phyloP scores from a whole-genome alignment of 352 stramenopile species.

The Pythium dissimile region DNA sequence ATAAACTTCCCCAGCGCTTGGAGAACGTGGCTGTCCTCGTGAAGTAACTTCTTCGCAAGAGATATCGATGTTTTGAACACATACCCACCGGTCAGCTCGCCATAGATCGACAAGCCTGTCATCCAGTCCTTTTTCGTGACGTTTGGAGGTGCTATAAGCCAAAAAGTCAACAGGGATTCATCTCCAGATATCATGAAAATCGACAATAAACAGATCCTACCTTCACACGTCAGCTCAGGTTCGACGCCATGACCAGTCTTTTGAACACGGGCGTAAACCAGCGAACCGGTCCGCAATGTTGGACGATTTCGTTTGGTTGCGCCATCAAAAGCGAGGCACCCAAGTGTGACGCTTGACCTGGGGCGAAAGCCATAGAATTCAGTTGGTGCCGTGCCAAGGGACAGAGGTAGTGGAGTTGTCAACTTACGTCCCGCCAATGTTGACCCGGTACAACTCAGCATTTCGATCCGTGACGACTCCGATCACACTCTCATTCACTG shows the following conservation, averaged over 20 bases:
- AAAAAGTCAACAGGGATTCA: neutral
- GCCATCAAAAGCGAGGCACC: constrained; percentile 93
- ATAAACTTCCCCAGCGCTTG: constrained; percentile 75
- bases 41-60: constrained; percentile 68
- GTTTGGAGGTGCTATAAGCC: constrained; percentile 58
- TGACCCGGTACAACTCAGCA: constrained; percentile 93
- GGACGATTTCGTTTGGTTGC: constrained; percentile 97
- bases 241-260: constrained; percentile 88
- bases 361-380: too few relatives aligned
- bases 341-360: constrained; percentile 61
- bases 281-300: constrained; percentile 86
- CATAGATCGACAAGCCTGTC: constrained; percentile 96
- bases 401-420: too few relatives aligned
- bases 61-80: constrained; percentile 85
- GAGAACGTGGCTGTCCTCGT: constrained; percentile 81
- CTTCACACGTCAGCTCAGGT: constrained; percentile 94
- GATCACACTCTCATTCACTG: constrained; percentile 91
- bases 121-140: constrained; percentile 97
- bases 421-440: constrained; percentile 90
- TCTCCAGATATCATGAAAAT: neutral
- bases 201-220: constrained; percentile 18
- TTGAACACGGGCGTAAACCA: constrained; percentile 95
- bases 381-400: too few relatives aligned
- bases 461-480: constrained; percentile 93
- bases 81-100: constrained; percentile 92